These are phyloP conservation scores for Scedosporium minutisporum DNA, from an alignment of 2,329 filamentous ascomycete species.

Conservation along the genomic window DNA sequence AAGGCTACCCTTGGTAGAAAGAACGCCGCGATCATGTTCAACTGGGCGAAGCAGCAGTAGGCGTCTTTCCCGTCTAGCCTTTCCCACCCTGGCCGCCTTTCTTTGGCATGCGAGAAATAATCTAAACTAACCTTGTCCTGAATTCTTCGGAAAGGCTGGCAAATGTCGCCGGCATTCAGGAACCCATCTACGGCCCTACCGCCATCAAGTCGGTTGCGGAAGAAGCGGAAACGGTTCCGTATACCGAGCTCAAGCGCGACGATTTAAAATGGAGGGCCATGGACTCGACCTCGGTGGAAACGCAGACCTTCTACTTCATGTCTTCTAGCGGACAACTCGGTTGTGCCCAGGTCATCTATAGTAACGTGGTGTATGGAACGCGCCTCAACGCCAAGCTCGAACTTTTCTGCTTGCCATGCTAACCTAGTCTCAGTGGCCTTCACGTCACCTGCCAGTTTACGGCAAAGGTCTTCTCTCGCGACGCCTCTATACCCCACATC, in stretches of 20 bases:
- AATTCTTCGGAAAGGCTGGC: constrained; percentile 40
- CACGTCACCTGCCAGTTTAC: constrained; percentile 90
- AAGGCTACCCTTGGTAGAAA: not conserved
- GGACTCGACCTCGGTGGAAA: constrained; percentile 85
- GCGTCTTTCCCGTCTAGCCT: constrained; percentile 20
- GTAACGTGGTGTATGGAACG: constrained; percentile 74
- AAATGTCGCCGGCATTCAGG: constrained; percentile 87
- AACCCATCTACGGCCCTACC: constrained; percentile 86
- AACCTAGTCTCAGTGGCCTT: constrained; percentile 55
- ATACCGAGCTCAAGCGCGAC: constrained; percentile 67
- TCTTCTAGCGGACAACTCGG: constrained; percentile 67
- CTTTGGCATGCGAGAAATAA: constrained; percentile 13
- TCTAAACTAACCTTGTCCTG: not conserved
- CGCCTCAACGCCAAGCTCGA: not conserved
- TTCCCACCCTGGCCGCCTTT: constrained; percentile 1
- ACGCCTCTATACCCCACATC: constrained; percentile 60
- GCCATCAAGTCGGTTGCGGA: constrained; percentile 80
- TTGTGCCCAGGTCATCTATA: constrained; percentile 91
- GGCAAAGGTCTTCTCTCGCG: constrained; percentile 78
- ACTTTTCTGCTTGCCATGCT: constrained; percentile 9
- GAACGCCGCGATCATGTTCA: constrained; percentile 57
- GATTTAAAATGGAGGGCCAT: constrained; percentile 75
- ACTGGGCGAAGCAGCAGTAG: constrained; percentile 89
- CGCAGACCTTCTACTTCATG: constrained; percentile 86
- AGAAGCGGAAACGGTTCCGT: constrained; percentile 68